phyloP scores from a whole-genome alignment of 75 land plant species.

The Selaginella moellendorffii region DNA sequence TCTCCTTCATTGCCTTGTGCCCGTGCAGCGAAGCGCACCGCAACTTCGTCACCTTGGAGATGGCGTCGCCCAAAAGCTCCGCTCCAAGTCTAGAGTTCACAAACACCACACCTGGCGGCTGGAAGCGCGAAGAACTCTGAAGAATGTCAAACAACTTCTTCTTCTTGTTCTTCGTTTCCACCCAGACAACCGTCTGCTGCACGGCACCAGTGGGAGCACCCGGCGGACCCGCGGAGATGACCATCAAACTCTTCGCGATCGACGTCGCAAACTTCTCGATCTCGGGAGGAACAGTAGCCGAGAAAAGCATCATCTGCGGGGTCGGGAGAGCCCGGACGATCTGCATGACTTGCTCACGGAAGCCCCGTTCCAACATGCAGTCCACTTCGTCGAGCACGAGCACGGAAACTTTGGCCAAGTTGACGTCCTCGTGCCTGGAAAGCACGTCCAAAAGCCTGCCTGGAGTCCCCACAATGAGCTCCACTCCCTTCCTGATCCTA shows the following conservation, averaged over 20 bases:
- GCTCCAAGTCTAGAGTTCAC: constrained; percentile 75
- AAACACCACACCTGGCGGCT: constrained; percentile 70
- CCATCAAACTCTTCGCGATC: constrained; percentile 32
- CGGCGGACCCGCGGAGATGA: constrained; percentile 42
- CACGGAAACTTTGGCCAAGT: constrained; percentile 34
- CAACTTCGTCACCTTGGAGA: constrained; percentile 40
- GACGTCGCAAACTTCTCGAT: constrained; percentile 44
- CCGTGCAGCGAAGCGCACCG: constrained; percentile 64
- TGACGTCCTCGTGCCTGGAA: not conserved
- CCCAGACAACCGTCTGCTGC: constrained; percentile 71
- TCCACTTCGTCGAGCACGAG: constrained; percentile 86
- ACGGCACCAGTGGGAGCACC: constrained; percentile 45
- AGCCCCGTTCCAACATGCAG: constrained; percentile 71
- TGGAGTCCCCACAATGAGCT: constrained; percentile 71
- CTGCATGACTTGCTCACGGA: constrained; percentile 78
- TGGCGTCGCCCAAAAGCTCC: constrained; percentile 65
- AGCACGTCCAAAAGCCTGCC: constrained; percentile 76
- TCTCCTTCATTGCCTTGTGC: constrained; percentile 76
- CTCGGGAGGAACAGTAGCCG: constrained; percentile 58
- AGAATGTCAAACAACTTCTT: constrained; percentile 78
- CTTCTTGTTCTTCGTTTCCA: constrained; percentile 72
- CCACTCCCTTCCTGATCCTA: constrained; percentile 65
- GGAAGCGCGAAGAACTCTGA: constrained; percentile 51
- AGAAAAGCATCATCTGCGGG: constrained; percentile 74
- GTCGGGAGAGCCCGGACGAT: constrained; percentile 49